These are phyloP conservation scores for Cryptosporidium ryanae DNA, from an alignment of 169 alveolate genomes.

Conservation along the genomic window DNA sequence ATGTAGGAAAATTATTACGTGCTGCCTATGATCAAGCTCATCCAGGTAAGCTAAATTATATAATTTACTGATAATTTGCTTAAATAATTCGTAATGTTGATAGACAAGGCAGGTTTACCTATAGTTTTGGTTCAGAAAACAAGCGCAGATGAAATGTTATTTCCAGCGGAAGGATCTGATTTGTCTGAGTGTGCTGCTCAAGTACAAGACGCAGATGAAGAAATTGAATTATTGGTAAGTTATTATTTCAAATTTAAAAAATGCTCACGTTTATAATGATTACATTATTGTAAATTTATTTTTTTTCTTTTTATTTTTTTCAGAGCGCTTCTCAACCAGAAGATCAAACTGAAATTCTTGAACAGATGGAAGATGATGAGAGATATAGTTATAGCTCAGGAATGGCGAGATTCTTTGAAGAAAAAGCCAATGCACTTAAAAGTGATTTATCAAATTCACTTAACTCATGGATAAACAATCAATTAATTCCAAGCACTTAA, in stretches of 20 bases:
- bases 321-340: conserved; percentile 43
- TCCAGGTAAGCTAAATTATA: conserved; percentile 62
- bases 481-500: conserved; percentile 22
- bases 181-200: conserved; percentile 65
- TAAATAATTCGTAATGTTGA: background rate
- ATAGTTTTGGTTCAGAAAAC: conserved; percentile 71
- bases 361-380: conserved; percentile 63
- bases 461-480: conserved; percentile 51
- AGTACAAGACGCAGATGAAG: conserved; percentile 40
- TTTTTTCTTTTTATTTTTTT: background rate
- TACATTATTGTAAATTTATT: background rate
- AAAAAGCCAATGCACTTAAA: conserved; percentile 59
- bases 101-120: conserved; percentile 69
- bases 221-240: conserved; percentile 71
- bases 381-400: conserved; percentile 53
- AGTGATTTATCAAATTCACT: conserved; percentile 47
- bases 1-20: conserved; percentile 62
- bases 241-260: background rate
- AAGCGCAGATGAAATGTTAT: conserved; percentile 52
- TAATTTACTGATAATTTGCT: background rate
- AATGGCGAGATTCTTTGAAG: conserved; percentile 53
- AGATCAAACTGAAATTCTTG: conserved; percentile 57
- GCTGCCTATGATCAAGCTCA: conserved; percentile 75
- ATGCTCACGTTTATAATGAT: background rate
- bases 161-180: conserved; percentile 65